Evolutionary conservation across 495 filamentous ascomycete genomes (phyloP).

Genomic region (Achaetomiella virescens): DNA sequence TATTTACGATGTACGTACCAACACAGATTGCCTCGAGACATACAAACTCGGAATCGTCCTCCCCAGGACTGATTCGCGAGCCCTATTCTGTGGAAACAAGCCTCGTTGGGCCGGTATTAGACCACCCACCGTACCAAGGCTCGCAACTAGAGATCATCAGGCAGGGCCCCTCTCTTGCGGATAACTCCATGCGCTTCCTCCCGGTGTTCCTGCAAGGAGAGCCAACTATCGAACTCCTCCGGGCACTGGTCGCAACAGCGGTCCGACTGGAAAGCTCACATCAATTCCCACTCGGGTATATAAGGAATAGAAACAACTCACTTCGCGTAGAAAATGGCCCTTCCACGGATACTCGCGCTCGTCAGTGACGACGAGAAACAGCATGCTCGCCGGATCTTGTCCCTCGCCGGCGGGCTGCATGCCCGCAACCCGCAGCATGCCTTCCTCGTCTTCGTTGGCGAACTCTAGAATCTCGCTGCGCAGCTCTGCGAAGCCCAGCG

Average conservation of each 20-base stretch:
- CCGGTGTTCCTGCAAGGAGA: background rate
- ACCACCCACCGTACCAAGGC: too few relatives aligned
- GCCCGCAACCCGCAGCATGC: background rate
- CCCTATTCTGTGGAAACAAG: too few relatives aligned
- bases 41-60: too few relatives aligned
- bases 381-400: background rate
- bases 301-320: too few relatives aligned
- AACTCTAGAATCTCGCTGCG: background rate
- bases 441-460: background rate
- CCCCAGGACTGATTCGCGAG: too few relatives aligned
- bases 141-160: background rate
- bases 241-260: background rate
- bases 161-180: background rate
- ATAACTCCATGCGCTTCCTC: background rate
- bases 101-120: too few relatives aligned
- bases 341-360: background rate
- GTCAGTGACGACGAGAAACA: background rate
- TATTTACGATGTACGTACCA: too few relatives aligned
- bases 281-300: too few relatives aligned
- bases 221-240: background rate
- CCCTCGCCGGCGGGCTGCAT: background rate
- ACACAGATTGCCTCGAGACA: too few relatives aligned
- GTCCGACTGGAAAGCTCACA: too few relatives aligned
- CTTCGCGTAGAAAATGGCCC: background rate
- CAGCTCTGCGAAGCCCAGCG: background rate